Evolutionary conservation across 192 early-diverging fungal species (phyloP), one percentile per base, ranked within the genome.

Genomic region (Coemansia sp.): DNA sequence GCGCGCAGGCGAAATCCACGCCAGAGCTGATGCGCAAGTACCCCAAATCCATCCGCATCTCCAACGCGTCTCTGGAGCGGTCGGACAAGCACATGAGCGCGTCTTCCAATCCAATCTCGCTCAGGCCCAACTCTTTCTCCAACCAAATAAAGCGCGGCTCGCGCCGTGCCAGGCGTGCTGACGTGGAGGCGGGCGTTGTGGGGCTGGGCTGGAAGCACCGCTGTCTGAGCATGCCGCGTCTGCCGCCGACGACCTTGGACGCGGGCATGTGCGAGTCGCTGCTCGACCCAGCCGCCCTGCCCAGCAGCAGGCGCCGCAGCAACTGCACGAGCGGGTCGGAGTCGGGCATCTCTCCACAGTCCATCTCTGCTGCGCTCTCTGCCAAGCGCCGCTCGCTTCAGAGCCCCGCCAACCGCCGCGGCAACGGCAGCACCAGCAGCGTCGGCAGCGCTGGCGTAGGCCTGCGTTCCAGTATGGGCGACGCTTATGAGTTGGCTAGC

Each of bases 1-100:
- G 32, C 37, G 46, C 32, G 17, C 77, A 79, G 59, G 78, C 73
- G n/a, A 80, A 80, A n/a, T 80, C 78, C 1, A 80, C 78, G 4
- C 78, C 78, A 3, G 78, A 80, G 67, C 66, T 79, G 17, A 71
- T 79, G 77, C 77, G 50, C 68, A 66, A 52, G 23, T 40, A 63
- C 47, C 64, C 26, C 7, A 67, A 60, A 40, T 60, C 76, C 1
- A 30, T 43, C 9, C 67, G 63, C 53, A 64, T 39, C 9, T 69
- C 62, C 8, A 55, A 69, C 26, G 59, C 32, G 4, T 68, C 72
- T 2, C 46, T 72, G 2, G 52, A 52, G 2, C 26, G 58, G 2
- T 68, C 64, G 14, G 64, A 55, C 1, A 50, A 49, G 28, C 28
- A 62, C 11, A 62, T 68, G 3, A 42, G 44, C n/a, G 63, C 55